Conservation (phyloP, 257 asterid genomes). For the Sherardia arvensis region DNA sequence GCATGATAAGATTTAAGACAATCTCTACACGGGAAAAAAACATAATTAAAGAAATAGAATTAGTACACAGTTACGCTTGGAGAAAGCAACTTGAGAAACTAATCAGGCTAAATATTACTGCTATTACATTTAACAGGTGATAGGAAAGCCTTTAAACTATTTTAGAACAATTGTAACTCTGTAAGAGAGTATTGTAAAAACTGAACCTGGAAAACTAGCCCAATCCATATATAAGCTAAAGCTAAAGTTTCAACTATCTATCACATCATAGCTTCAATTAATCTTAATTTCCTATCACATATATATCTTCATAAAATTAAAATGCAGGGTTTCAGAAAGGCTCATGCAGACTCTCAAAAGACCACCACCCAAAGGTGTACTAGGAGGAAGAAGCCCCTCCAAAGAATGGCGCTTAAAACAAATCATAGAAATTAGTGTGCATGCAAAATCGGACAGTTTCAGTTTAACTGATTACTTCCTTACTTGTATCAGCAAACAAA, state of each 20-base stretch:
- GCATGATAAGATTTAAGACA: slow-evolving; percentile 73
- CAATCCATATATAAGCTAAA: not conserved
- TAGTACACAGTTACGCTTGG: not conserved
- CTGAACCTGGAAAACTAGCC: not conserved
- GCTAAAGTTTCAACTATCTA: not conserved
- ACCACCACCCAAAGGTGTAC: too few species aligned
- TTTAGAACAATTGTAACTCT: not conserved
- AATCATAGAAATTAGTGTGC: not conserved
- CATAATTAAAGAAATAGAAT: not conserved
- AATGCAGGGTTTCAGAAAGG: not conserved
- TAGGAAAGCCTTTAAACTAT: not conserved
- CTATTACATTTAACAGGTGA: not conserved
- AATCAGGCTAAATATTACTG: not conserved
- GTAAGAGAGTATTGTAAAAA: not conserved
- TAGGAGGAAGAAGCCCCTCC: not conserved
- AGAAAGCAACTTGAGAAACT: not conserved
- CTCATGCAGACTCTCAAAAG: not conserved
- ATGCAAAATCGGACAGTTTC: not conserved
- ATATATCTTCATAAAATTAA: too few species aligned
- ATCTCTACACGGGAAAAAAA: slow-evolving; percentile 33
- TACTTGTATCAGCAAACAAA: not conserved
- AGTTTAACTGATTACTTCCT: not conserved
- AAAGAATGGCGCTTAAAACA: not conserved
- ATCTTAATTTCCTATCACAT: not conserved
- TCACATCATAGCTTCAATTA: not conserved